Base-by-base conservation (phyloP, 495 filamentous ascomycete species). In the Aspergillus bridgeri region DNA sequence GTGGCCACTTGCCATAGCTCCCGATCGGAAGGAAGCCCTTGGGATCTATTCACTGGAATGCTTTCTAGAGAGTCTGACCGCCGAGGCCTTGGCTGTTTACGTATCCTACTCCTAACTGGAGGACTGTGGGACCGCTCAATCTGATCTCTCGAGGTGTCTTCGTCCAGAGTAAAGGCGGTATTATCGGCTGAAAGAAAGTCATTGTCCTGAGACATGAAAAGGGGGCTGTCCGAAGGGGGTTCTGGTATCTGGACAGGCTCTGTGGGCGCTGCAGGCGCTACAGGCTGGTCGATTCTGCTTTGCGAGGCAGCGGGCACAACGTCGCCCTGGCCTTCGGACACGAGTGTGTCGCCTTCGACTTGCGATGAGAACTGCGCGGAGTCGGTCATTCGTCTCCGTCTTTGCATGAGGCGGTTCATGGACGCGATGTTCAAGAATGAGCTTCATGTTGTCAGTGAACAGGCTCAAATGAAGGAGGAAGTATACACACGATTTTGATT, bases 121-220 rank as follows among this genome's bases (percentile, higher is more conserved):
- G 61, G 66, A 51, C 64, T 69, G 51, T 58, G 53, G 1, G 62
- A 66, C 43, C 43, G 60, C 43, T 64, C 63, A 23, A 63, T 23
- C 3, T 56, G 19, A 22, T 47, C 54, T 25, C 33, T 57, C 45
- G 42, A 42, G 15, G 52, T 53, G 13, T 54, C 51, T 18, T 38
- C 33, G 25, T 44, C 50, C 5, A 60, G 52, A 19, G 52, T 21
- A 8, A 24, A 49, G 1, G 54, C 59, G 11, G 59, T 48, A 18
- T 47, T 56, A 2, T 57, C n/a, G 5, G 17, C 43, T 18, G 60
- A 42, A 3, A 61, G 58, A 8, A 19, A 23, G 42, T 63, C 58
- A 8, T 62, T 53, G 9, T 53, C 33, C 17, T 38, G 33, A 13
- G 33, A 49, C n/a, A 58, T 5, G 2, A 65, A 50, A 25, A 51